Conservation (phyloP, 176 grass and related monocot genomes). For the Poa annua region DNA sequence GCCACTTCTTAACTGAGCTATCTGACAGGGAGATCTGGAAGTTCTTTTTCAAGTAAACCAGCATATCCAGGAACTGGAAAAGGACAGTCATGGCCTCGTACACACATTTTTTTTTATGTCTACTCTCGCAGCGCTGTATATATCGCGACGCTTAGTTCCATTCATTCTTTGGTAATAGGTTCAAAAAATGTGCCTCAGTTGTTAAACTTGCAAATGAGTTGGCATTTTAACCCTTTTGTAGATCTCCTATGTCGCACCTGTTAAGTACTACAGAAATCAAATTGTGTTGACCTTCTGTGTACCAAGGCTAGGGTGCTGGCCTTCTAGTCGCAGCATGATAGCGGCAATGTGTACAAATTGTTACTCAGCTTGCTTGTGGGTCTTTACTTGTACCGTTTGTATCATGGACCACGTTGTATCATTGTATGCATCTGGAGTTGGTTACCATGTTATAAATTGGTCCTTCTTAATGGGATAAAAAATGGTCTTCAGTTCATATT, state of each 20-base stretch:
- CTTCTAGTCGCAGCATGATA: slow-evolving; percentile 31
- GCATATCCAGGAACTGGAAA: not conserved
- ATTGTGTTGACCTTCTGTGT: slow-evolving; percentile 27
- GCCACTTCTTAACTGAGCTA: slow-evolving; percentile 67
- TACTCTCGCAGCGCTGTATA: slow-evolving; percentile 46
- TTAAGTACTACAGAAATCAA: slow-evolving; percentile 35
- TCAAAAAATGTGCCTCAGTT: slow-evolving; percentile 31
- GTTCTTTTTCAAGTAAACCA: slow-evolving; percentile 86
- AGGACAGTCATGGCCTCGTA: slow-evolving; percentile 22
- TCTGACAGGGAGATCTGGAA: slow-evolving; percentile 85
- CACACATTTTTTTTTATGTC: slow-evolving; percentile 34
- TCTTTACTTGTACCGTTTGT: not conserved
- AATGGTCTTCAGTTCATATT: not conserved
- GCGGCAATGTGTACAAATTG: not conserved
- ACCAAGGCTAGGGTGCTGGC: slow-evolving; percentile 27
- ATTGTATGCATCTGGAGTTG: not conserved
- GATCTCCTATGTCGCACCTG: slow-evolving; percentile 1
- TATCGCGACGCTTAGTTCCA: slow-evolving; percentile 45
- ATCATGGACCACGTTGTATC: not conserved
- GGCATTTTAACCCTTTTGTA: slow-evolving; percentile 19
- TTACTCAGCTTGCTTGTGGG: not conserved
- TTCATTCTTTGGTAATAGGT: slow-evolving; percentile 61
- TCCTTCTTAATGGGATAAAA: not conserved
- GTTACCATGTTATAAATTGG: not conserved
- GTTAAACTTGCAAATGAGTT: slow-evolving; percentile 35